Base-by-base conservation (phyloP, 306 rosid genomes). In the Vicia faba region DNA sequence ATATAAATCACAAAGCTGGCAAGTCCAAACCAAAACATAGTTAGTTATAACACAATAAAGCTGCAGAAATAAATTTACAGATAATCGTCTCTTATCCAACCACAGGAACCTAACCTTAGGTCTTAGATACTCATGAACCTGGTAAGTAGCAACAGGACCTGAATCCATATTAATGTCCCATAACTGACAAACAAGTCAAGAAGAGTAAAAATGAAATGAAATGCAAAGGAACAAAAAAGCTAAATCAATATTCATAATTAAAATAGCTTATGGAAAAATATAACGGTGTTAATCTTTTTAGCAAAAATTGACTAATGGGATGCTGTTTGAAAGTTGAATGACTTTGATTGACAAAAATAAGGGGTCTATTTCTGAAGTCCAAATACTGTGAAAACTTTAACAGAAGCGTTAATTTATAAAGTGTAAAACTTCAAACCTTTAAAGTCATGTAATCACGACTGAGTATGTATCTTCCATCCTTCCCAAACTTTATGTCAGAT, bases 121-220 rank as follows among this genome's bases (percentile, higher is more conserved):
- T 81, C 99, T 86, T 35, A 95, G 65, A 82, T 90, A 73, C 80
- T 95, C 99, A 35, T 95, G 99, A 80, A 91, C 99, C 86, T 88
- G 97, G 84, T 90, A 95, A 79, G 99, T 84, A 53, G 90, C 64
- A 64, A 95, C 92, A 0, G 99, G 99, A 43, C 97, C 97, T 11
- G 99, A 84, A 84, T 95, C 99, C 99, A 95, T 95, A 70, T 95
- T 91, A 70, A 95, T 91, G 86, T 95, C 99, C 99, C 99, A 95
- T 70, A 95, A 80, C 99, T 95, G 95, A 77, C 61, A 84, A 86
- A 75, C 69, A 64, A 65, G 71, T 50, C 44, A 69, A 26, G 39
- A 72, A 66, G 71, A 57, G 70, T 29, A 43, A 72, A 48, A 48
- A 68, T 48, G 61, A 68, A 50, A 45, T 66, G 38, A 62, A 49